Percentiles rank a stretch among this genome's conserved stretches.
Conservation (phyloP, 1,139 yeast species). For the Saccharomycopsis hybrid region DNA sequence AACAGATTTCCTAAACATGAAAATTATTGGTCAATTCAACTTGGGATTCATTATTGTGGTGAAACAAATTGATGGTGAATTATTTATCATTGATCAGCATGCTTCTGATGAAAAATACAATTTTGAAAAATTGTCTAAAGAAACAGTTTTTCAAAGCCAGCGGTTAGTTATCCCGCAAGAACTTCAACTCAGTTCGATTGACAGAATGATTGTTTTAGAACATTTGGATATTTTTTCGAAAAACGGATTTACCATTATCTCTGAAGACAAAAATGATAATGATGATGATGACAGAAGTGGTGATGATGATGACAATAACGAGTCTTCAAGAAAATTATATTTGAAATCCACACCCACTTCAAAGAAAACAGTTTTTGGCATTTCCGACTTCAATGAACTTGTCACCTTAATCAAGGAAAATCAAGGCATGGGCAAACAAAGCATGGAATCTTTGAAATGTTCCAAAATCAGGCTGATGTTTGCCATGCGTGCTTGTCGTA, state of each 20-base stretch:
- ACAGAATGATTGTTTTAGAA: slow-evolving; percentile 64
- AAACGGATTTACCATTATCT: slow-evolving; percentile 67
- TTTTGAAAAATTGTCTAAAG: slow-evolving; percentile 61
- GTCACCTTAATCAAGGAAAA: slow-evolving; percentile 49
- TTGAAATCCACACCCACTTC: slow-evolving; percentile 67
- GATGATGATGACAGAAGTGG: background rate
- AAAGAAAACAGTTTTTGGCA: slow-evolving; percentile 59
- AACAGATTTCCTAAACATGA: slow-evolving; percentile 63
- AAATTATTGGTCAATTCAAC: slow-evolving; percentile 85
- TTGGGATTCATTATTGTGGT: slow-evolving; percentile 80
- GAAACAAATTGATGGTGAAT: slow-evolving; percentile 30
- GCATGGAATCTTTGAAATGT: slow-evolving; percentile 45
- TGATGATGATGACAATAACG: slow-evolving; percentile 3
- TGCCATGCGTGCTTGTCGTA: slow-evolving; percentile 93
- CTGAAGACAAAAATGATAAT: slow-evolving; percentile 33
- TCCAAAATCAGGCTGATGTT: slow-evolving; percentile 75
- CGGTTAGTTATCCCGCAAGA: slow-evolving; percentile 60
- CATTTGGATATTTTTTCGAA: slow-evolving; percentile 48
- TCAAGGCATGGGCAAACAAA: slow-evolving; percentile 26
- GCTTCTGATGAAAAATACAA: slow-evolving; percentile 95
- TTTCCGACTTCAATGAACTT: slow-evolving; percentile 69
- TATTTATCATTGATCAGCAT: slow-evolving; percentile 92
- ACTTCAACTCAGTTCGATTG: slow-evolving; percentile 67
- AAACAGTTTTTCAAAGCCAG: slow-evolving; percentile 58
- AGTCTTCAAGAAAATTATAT: slow-evolving; percentile 45